Percentiles rank a stretch among this genome's conserved stretches.
These are phyloP conservation scores for Stropharia rugosoannulata DNA, from an alignment of 768 basidiomycete genomes.

Conservation along the genomic window DNA sequence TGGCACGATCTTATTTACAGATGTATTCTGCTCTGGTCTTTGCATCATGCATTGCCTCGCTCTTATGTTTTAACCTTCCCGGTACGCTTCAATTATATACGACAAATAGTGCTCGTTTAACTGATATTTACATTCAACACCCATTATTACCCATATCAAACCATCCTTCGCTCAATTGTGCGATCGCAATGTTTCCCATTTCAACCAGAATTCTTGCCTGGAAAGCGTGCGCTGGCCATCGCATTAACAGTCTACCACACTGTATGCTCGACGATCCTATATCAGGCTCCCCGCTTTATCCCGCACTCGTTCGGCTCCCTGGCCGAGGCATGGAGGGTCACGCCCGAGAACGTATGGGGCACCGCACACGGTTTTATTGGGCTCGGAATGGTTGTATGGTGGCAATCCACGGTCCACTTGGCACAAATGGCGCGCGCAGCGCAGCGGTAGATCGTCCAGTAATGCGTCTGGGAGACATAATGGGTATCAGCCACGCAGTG, in stretches of 20 bases:
- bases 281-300: constrained; percentile 77
- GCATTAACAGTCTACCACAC: constrained; percentile 76
- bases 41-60: constrained; percentile 56
- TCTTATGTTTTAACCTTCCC: constrained; percentile 71
- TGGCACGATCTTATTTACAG: constrained; percentile 31
- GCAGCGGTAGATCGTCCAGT: constrained; percentile 4
- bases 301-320: constrained; percentile 65
- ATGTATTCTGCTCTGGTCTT: constrained; percentile 66
- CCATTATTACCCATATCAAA: neutral
- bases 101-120: no score
- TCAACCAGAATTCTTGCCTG: constrained; percentile 74
- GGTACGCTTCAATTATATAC: constrained; percentile 39
- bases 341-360: constrained; percentile 77
- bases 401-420: constrained; percentile 70
- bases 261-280: constrained; percentile 69
- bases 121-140: neutral
- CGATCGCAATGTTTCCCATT: neutral
- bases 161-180: neutral
- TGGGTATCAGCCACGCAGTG: neutral
- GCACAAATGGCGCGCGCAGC: constrained; percentile 37
- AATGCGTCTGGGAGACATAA: neutral
- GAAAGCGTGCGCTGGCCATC: constrained; percentile 81
- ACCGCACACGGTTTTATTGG: constrained; percentile 70
- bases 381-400: constrained; percentile 75
- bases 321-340: constrained; percentile 64